A percentile compares a stretch with the other conserved stretches of the same genome.
phyloP scores from a whole-genome alignment of 225 moss, liverwort and hornwort genomes.

The Pseudoscleropodium purum region DNA sequence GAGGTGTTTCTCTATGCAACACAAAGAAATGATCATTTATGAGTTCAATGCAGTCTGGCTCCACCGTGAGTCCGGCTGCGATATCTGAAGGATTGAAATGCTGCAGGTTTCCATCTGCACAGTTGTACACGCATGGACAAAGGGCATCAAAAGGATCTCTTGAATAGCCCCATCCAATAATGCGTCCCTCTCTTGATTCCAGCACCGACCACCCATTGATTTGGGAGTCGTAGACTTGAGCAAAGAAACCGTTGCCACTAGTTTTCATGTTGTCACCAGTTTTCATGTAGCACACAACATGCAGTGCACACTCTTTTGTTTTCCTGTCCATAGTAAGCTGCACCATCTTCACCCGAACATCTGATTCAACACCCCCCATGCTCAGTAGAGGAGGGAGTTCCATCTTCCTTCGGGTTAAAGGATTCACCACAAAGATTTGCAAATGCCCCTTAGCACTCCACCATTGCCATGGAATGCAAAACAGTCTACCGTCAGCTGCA shows the following conservation, averaged over 20 bases:
- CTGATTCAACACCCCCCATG: neutral
- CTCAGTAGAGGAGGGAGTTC: neutral
- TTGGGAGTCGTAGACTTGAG: neutral
- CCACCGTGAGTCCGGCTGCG: neutral
- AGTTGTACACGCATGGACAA: neutral
- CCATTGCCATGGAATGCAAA: neutral
- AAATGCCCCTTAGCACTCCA: neutral
- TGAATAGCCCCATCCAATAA: neutral
- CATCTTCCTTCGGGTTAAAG: neutral
- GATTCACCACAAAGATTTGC: neutral
- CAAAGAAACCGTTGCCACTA: neutral
- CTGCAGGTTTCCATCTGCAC: neutral
- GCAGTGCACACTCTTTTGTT: neutral
- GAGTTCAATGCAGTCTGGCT: neutral
- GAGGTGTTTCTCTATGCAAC: neutral
- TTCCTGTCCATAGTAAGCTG: neutral
- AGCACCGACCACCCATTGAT: neutral
- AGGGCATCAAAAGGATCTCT: fast-evolving
- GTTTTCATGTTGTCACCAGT: neutral
- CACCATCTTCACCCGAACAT: neutral
- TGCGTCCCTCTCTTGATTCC: neutral
- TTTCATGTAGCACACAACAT: neutral
- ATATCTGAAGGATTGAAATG: neutral
- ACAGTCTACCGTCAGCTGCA: neutral
- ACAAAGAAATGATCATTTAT: neutral